phyloP scores from a whole-genome alignment of 805 yeast genomes.

The Yarrowia keelungensis region DNA sequence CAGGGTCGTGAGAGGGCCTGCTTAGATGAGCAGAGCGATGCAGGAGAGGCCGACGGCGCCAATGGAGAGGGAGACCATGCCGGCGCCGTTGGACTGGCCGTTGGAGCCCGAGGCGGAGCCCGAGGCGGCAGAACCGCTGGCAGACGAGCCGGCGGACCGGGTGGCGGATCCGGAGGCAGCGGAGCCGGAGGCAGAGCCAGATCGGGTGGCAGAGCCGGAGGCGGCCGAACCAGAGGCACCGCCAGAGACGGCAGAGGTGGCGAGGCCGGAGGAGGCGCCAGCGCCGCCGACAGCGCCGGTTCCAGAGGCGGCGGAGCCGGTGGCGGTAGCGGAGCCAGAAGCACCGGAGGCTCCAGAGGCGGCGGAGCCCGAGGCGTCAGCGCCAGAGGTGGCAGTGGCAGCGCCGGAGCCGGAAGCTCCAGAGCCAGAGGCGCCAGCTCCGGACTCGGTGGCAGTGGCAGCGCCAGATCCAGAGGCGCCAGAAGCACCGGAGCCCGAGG shows the following conservation, averaged over 20 bases:
- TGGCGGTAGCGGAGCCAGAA: neutral
- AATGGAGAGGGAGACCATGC: constrained; percentile 25
- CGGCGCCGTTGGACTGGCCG: constrained; percentile 35
- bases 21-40: constrained; percentile 31
- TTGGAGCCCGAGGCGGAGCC: constrained; percentile 19
- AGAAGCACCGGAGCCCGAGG: constrained; percentile 9
- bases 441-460: neutral
- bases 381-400: neutral
- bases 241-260: neutral
- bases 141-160: neutral
- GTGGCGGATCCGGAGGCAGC: constrained; percentile 16
- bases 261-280: neutral
- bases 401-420: neutral
- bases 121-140: constrained; percentile 21
- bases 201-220: neutral
- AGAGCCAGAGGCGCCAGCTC: neutral
- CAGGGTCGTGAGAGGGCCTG: neutral
- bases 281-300: neutral
- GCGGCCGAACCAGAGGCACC: constrained; percentile 1
- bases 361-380: neutral
- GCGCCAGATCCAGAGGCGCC: neutral
- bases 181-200: constrained; percentile 3
- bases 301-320: neutral
- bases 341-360: neutral
- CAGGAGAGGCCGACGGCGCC: constrained; percentile 32